Evolutionary conservation across 208 protist genomes (phyloP).

Genomic region (Willaertia magna): DNA sequence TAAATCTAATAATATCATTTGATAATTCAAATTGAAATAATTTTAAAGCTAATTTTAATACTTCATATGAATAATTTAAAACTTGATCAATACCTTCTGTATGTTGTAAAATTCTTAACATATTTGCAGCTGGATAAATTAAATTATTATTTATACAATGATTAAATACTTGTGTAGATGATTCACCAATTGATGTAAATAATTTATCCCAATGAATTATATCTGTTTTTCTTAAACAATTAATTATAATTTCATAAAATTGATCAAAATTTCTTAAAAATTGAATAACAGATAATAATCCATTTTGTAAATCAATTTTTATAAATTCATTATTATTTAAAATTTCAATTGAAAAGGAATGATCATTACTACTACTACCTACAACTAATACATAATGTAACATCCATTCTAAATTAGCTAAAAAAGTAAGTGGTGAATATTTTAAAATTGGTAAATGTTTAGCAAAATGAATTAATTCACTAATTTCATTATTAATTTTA

Average conservation of each 20-base stretch:
- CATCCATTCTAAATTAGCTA: slow-evolving; percentile 5
- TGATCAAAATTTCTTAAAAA: neutral
- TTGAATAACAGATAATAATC: neutral
- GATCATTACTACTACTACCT: neutral
- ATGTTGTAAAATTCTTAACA: slow-evolving; percentile 1
- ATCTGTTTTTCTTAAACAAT: slow-evolving; percentile 6
- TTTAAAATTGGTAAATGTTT: neutral
- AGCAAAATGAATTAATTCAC: neutral
- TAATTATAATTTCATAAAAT: slow-evolving; percentile 1
- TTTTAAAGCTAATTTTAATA: neutral
- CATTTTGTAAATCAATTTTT: neutral
- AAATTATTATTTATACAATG: neutral
- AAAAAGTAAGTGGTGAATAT: neutral
- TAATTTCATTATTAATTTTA: neutral
- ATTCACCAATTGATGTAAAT: neutral
- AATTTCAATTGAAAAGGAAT: neutral
- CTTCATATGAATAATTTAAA: neutral
- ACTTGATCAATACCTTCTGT: neutral
- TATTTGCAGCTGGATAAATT: neutral
- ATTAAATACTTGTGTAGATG: neutral
- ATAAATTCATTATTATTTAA: neutral
- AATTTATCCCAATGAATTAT: neutral
- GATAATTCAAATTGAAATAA: neutral
- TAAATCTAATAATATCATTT: neutral
- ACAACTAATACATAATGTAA: neutral